Conservation (phyloP, 2,329 filamentous ascomycete species). For the Phialemoniopsis sp. region DNA sequence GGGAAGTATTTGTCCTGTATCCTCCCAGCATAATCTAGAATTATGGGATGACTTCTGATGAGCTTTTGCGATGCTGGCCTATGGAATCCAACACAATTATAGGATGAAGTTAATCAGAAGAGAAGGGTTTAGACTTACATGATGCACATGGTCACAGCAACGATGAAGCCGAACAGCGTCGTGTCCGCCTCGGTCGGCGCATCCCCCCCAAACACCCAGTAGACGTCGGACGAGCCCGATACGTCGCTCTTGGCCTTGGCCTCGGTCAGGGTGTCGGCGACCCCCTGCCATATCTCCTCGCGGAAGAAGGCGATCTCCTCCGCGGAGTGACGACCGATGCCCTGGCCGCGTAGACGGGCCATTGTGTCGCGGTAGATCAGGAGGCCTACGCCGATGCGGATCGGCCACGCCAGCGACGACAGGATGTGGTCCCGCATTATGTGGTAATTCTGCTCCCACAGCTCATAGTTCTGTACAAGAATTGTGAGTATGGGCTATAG, state of each 20-base stretch:
- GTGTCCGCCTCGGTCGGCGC: slow-evolving; percentile 54
- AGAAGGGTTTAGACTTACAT: slow-evolving; percentile 39
- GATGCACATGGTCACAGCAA: slow-evolving; percentile 43
- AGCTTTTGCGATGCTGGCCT: slow-evolving; percentile 41
- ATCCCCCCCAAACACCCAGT: slow-evolving; percentile 53
- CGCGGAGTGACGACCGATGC: slow-evolving; percentile 42
- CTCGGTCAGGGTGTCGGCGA: slow-evolving; percentile 39
- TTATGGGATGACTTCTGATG: slow-evolving; percentile 38
- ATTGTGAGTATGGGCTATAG: no score
- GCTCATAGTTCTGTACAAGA: slow-evolving; percentile 36
- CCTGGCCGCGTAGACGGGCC: slow-evolving; percentile 50
- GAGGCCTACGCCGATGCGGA: slow-evolving; percentile 45
- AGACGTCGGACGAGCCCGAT: slow-evolving; percentile 20
- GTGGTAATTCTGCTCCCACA: slow-evolving; percentile 57
- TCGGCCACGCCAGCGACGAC: slow-evolving; percentile 42
- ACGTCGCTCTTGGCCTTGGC: slow-evolving; percentile 15
- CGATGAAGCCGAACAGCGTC: slow-evolving; percentile 53
- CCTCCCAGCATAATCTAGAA: slow-evolving; percentile 51
- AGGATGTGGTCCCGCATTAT: slow-evolving; percentile 51
- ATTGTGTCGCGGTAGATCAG: slow-evolving; percentile 38
- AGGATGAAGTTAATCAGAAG: no score
- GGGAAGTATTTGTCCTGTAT: slow-evolving; percentile 55
- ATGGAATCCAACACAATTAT: no score
- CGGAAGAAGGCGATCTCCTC: slow-evolving; percentile 43
- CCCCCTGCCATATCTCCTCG: slow-evolving; percentile 47